phyloP scores from a whole-genome alignment of 2,329 filamentous ascomycete species.

The Spiromastix sp. region DNA sequence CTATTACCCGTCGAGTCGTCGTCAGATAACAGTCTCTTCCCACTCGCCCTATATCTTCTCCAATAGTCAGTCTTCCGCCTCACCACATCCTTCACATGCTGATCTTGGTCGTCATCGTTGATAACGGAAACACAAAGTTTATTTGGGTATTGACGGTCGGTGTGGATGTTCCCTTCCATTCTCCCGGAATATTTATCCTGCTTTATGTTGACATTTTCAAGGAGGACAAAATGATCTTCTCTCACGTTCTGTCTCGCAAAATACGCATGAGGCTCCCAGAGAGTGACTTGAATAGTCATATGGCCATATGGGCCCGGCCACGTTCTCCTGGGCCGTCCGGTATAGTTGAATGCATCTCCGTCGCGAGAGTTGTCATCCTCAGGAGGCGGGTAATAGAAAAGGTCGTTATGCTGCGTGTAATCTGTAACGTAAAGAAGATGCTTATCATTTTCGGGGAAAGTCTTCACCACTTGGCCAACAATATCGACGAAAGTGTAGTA shows the following conservation, averaged over 20 bases:
- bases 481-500: slow-evolving; percentile 55
- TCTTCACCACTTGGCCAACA: slow-evolving; percentile 59
- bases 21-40: slow-evolving; percentile 27
- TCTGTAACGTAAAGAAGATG: slow-evolving; percentile 67
- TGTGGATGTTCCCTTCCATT: slow-evolving; percentile 63
- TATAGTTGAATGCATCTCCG: slow-evolving; percentile 50
- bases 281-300: slow-evolving; percentile 58
- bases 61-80: slow-evolving; percentile 57
- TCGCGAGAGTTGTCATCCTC: slow-evolving; percentile 32
- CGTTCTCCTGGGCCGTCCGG: slow-evolving; percentile 21
- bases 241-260: slow-evolving; percentile 48
- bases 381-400: slow-evolving; percentile 45
- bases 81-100: slow-evolving; percentile 43
- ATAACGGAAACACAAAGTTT: slow-evolving; percentile 52
- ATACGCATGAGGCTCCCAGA: slow-evolving; percentile 57
- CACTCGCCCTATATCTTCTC: slow-evolving; percentile 33
- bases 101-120: slow-evolving; percentile 35
- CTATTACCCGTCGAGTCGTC: slow-evolving; percentile 13
- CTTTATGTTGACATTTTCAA: slow-evolving; percentile 66
- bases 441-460: slow-evolving; percentile 37
- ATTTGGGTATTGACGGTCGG: slow-evolving; percentile 42
- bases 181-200: slow-evolving; percentile 39
- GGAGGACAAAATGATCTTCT: slow-evolving; percentile 50
- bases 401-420: slow-evolving; percentile 60
- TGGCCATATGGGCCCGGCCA: slow-evolving; percentile 71